Conservation (phyloP, 2,329 filamentous ascomycete genomes). For the Dactylonectria macrodidyma region DNA sequence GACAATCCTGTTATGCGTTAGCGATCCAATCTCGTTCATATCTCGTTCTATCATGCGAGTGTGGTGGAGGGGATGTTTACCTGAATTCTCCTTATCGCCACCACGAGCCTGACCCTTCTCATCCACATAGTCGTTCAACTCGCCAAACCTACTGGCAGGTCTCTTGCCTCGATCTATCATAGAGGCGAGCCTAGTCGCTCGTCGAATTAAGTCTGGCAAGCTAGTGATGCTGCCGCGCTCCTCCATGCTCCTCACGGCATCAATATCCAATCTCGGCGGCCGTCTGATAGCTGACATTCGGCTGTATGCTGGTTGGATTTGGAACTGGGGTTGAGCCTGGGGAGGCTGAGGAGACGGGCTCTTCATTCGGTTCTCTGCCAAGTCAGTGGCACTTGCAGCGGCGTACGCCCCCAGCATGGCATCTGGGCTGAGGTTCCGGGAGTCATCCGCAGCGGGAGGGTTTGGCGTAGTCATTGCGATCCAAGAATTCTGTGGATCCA, state of each 20-base stretch:
- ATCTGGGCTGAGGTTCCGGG: conserved; percentile 56
- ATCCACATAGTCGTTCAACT: conserved; percentile 65
- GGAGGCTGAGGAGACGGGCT: conserved; percentile 47
- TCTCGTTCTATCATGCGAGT: conserved; percentile 4
- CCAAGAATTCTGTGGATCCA: conserved; percentile 64
- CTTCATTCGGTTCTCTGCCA: conserved; percentile 51
- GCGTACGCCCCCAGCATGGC: conserved; percentile 67
- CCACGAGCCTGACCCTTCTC: conserved; percentile 58
- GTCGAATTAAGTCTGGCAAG: conserved; percentile 88
- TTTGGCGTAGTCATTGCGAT: conserved; percentile 55
- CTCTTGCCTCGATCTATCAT: conserved; percentile 88
- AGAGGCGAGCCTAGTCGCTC: conserved; percentile 88
- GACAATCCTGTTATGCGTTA: conserved; percentile 69
- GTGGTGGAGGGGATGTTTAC: conserved; percentile 49
- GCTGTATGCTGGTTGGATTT: conserved; percentile 47
- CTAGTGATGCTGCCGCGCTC: conserved; percentile 92
- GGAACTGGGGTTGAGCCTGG: conserved; percentile 4
- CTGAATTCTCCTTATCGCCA: conserved; percentile 57
- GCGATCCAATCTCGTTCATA: conserved; percentile 52
- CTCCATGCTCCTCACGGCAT: conserved; percentile 85
- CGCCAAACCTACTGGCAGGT: conserved; percentile 72
- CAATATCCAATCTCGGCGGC: conserved; percentile 85
- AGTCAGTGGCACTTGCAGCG: conserved; percentile 62
- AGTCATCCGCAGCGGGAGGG: conserved; percentile 32
- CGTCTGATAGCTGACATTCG: conserved; percentile 70